Conservation (phyloP, 805 yeast species). For the Yarrowia hollandica region DNA sequence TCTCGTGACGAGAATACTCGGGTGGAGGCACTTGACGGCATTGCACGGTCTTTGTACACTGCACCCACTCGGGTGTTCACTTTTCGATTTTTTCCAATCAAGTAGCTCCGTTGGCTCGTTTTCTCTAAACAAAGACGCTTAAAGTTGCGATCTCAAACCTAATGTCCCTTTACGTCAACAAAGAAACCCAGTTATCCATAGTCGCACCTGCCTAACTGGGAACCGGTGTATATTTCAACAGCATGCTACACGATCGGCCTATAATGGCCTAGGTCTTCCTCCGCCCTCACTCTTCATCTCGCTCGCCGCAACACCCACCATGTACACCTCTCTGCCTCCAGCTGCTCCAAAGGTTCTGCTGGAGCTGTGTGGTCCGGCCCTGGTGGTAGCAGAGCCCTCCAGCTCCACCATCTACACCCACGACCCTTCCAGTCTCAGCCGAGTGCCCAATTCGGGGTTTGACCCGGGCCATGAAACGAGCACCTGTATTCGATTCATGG, state of each 20-base stretch:
- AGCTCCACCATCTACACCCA: neutral
- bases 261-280: neutral
- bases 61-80: too few relatives aligned
- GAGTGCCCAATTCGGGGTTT: neutral
- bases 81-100: too few relatives aligned
- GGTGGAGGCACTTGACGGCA: too few relatives aligned
- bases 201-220: slow-evolving; percentile 17
- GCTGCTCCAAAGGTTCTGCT: slow-evolving; percentile 10
- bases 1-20: too few relatives aligned
- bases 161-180: too few relatives aligned
- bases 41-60: too few relatives aligned
- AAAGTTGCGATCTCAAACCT: neutral
- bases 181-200: too few relatives aligned
- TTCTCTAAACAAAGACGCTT: too few relatives aligned
- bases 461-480: too few relatives aligned
- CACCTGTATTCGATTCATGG: neutral
- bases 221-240: neutral
- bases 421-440: neutral
- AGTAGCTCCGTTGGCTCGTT: too few relatives aligned
- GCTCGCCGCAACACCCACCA: too few relatives aligned
- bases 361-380: slow-evolving; percentile 22
- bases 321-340: slow-evolving; percentile 27
- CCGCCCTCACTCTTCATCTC: too few relatives aligned
- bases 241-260: slow-evolving; percentile 3
- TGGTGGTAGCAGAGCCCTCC: slow-evolving; percentile 2